phyloP scores from a whole-genome alignment of 305 asterid species.

The Solanum aculeatissimum region DNA sequence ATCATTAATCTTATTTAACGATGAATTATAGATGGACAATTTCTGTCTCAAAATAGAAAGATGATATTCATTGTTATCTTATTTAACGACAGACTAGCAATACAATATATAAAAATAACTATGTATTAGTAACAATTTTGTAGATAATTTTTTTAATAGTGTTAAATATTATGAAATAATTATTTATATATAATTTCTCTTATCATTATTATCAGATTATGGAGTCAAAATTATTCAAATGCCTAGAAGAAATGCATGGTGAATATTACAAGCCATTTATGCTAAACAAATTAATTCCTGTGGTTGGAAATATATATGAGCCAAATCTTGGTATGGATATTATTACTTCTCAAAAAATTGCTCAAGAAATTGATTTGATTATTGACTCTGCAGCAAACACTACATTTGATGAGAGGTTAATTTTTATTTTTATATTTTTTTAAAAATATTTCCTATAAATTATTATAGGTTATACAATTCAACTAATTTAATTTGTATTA shows the following conservation, averaged over 20 bases:
- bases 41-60: too few relatives aligned
- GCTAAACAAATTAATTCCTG: background rate
- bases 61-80: too few relatives aligned
- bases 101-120: too few relatives aligned
- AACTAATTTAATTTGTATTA: background rate
- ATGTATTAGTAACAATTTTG: background rate
- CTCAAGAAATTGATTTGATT: background rate
- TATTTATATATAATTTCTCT: background rate
- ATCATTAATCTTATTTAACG: background rate
- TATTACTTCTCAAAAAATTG: background rate
- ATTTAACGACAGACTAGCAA: background rate
- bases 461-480: background rate
- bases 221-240: background rate
- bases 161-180: background rate
- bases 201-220: background rate
- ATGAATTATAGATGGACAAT: background rate
- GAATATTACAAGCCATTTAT: background rate
- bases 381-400: background rate
- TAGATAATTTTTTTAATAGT: background rate
- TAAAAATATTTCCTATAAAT: background rate
- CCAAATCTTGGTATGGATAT: background rate
- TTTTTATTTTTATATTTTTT: too few relatives aligned
- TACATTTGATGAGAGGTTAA: background rate
- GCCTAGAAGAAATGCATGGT: background rate
- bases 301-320: background rate